Base-by-base conservation (phyloP, 306 rosid genomes). In the Rosa chinensis region DNA sequence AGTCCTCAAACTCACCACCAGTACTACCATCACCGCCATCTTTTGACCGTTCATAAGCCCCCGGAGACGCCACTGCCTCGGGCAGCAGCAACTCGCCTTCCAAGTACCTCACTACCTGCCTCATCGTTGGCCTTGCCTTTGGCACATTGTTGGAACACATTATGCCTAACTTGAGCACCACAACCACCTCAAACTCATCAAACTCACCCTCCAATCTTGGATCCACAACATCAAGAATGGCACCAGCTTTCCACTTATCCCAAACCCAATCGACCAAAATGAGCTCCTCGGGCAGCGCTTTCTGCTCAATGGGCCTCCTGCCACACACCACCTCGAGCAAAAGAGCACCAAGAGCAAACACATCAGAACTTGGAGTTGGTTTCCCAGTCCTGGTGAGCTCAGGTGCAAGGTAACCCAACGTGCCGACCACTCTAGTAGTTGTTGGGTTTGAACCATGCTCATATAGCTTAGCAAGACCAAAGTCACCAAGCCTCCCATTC, bases 371-470 rank as follows among this genome's bases (percentile, higher is more conserved):
- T 2, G 81, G 70, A 2, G 90, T 84, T 0, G 92, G 90, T 32
- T 86, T 90, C 42, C 92, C 92, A 10, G 92, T 90, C 1, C 84
- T 78, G 28, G 93, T 89, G 11, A 87, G 84, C 75, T 90, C 94
- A 0, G 94, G 91, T 4, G 94, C 94, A 12, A 90, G 66, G 66
- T 88, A 90, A 40, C 91, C 91, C 85, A 90, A 3, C 8, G 92
- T 90, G 32, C 94, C 94, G 8, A 88, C 94, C 8, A 90, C 92
- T 69, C 85, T 78, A 1, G 94, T 90, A 1, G 94, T 90, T 56
- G 61, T 79, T 2, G 94, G 89, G 43, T 88, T 86, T 32, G 86
- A 70, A 5, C 91, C 94, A 3, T 78, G 90, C 64, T 86, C 89
- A 3, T 78, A 88, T 0, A 86, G 77, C 79, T 88, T 90, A 16